phyloP scores from a whole-genome alignment of 495 filamentous ascomycete species.

The Neurospora sp. region DNA sequence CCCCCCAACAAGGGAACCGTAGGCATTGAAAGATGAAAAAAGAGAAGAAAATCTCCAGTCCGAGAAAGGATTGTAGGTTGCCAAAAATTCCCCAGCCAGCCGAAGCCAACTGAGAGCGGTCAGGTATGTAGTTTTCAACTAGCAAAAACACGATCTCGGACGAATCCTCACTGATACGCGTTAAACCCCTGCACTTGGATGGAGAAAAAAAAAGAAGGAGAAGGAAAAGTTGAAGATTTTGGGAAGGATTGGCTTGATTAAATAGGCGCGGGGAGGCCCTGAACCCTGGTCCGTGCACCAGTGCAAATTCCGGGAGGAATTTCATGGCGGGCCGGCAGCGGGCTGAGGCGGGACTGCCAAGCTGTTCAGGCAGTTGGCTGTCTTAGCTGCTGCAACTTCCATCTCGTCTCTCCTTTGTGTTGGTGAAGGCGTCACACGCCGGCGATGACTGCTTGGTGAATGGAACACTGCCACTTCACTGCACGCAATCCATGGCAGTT shows the following conservation, averaged over 20 bases:
- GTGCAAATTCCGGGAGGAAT: conserved; percentile 8
- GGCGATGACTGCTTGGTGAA: not conserved
- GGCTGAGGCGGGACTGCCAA: not conserved
- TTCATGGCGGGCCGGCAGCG: not conserved
- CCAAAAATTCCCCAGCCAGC: conserved; percentile 27
- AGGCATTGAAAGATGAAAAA: conserved; percentile 19
- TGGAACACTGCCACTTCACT: not conserved
- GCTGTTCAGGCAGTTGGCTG: not conserved
- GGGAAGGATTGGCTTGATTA: not conserved
- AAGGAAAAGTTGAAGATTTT: conserved; percentile 1
- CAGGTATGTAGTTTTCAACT: conserved; percentile 48
- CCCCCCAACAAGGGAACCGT: conserved; percentile 10
- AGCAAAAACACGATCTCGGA: conserved; percentile 49
- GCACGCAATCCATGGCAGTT: not conserved
- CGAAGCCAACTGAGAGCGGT: conserved; percentile 30
- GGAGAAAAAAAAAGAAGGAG: conserved; percentile 16
- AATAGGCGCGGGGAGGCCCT: conserved; percentile 3
- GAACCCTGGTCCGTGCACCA: conserved; percentile 13
- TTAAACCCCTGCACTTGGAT: conserved; percentile 38
- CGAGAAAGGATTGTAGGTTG: not conserved
- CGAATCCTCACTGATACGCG: conserved; percentile 45
- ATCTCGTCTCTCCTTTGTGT: not conserved
- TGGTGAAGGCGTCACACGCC: not conserved
- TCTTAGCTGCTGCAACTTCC: not conserved
- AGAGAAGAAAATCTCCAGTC: conserved; percentile 2